phyloP scores from a whole-genome alignment of 2,329 filamentous ascomycete genomes.

The Cladosporium sp. region DNA sequence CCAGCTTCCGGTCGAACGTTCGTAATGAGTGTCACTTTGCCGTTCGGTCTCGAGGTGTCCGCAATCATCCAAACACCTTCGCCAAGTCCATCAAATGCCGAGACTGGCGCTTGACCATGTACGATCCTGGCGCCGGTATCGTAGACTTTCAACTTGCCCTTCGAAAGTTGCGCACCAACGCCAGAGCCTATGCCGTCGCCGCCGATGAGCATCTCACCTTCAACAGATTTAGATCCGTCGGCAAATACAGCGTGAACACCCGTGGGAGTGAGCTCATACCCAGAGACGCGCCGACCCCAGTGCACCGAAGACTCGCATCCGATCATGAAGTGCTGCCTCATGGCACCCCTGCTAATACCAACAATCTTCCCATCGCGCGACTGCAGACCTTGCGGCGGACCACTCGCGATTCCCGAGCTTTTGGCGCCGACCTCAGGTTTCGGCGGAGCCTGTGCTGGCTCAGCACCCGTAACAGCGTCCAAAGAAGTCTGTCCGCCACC shows the following conservation, averaged over 20 bases:
- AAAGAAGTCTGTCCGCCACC: constrained; percentile 54
- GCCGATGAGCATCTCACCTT: constrained; percentile 60
- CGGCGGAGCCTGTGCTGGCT: not conserved
- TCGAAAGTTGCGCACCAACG: constrained; percentile 60
- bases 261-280: constrained; percentile 57
- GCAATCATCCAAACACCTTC: constrained; percentile 62
- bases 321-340: constrained; percentile 59
- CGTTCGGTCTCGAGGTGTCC: constrained; percentile 51
- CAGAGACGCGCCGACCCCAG: constrained; percentile 58
- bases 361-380: constrained; percentile 36
- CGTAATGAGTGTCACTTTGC: constrained; percentile 59
- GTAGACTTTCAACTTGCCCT: constrained; percentile 60
- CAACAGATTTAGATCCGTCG: constrained; percentile 59
- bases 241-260: constrained; percentile 61
- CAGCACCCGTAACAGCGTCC: constrained; percentile 56
- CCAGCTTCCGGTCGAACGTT: constrained; percentile 63
- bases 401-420: constrained; percentile 18
- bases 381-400: constrained; percentile 20
- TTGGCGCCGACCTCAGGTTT: constrained; percentile 4
- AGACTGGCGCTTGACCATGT: constrained; percentile 63
- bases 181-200: constrained; percentile 65
- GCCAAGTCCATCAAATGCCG: constrained; percentile 61
- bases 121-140: constrained; percentile 65
- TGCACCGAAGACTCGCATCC: constrained; percentile 58
- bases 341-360: constrained; percentile 63